Evolutionary conservation across 208 protist species (phyloP).

Genomic region (Trypanosoma caninum): DNA sequence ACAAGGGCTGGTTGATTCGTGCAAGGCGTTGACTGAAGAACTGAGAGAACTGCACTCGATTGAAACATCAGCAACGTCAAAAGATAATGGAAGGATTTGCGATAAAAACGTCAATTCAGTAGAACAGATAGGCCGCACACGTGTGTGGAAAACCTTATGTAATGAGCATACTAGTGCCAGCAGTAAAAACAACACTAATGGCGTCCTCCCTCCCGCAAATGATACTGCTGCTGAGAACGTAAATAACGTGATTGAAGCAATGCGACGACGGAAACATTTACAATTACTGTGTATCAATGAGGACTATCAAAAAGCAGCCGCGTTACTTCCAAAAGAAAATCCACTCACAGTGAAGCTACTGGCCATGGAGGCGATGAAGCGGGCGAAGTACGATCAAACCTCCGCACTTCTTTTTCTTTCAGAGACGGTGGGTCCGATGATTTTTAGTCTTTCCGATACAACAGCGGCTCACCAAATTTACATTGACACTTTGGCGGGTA

Average conservation of each 20-base stretch:
- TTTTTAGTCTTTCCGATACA: constrained; percentile 35
- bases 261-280: constrained; percentile 32
- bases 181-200: background rate
- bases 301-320: constrained; percentile 43
- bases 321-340: constrained; percentile 36
- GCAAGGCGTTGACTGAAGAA: constrained; percentile 48
- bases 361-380: constrained; percentile 47
- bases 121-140: background rate
- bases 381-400: constrained; percentile 4
- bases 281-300: constrained; percentile 58
- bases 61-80: background rate
- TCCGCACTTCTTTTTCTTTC: constrained; percentile 38
- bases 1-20: constrained; percentile 56
- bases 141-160: background rate
- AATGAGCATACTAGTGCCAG: background rate
- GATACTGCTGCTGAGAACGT: background rate
- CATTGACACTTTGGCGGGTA: constrained; percentile 9
- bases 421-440: constrained; percentile 38
- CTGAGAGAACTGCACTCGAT: background rate
- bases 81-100: background rate
- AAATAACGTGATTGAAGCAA: constrained; percentile 5
- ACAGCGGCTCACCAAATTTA: constrained; percentile 20
- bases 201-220: background rate
- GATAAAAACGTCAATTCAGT: background rate
- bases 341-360: constrained; percentile 53